Percentiles rank a stretch among this genome's conserved stretches.
Conservation (phyloP, 73 alveolate species). For the Uronychia setigera region DNA sequence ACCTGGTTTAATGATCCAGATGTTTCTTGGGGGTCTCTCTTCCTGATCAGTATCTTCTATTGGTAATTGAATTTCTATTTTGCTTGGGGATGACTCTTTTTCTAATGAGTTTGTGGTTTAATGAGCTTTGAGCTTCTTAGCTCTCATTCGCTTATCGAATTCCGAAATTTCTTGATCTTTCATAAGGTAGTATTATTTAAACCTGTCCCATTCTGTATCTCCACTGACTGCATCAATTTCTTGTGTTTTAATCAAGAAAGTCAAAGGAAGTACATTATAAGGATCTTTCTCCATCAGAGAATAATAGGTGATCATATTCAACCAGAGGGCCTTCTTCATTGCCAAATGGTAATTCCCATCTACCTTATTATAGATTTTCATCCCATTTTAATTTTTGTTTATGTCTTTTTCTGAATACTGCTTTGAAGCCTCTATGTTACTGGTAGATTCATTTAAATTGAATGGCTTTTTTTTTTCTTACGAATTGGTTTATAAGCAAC, state of each 20-base stretch:
- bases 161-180: background rate
- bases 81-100: too few relatives aligned
- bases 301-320: background rate
- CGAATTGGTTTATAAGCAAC: background rate
- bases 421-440: background rate
- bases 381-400: background rate
- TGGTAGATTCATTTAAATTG: background rate
- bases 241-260: background rate
- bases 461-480: background rate
- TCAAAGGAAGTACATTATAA: background rate
- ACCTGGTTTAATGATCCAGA: background rate
- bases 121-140: background rate
- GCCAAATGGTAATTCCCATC: background rate
- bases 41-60: too few relatives aligned
- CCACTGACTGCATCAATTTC: background rate
- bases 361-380: background rate
- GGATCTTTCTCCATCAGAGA: background rate
- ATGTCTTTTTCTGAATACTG: background rate
- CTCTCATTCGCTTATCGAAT: background rate
- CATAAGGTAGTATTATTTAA: background rate
- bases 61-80: too few relatives aligned
- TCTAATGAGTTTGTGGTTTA: too few relatives aligned
- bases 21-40: background rate
- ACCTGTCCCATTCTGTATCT: background rate
- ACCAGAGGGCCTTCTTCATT: background rate